These are phyloP conservation scores for Rhodotorula diobovata DNA, from an alignment of 768 basidiomycete genomes.

Conservation along the genomic window DNA sequence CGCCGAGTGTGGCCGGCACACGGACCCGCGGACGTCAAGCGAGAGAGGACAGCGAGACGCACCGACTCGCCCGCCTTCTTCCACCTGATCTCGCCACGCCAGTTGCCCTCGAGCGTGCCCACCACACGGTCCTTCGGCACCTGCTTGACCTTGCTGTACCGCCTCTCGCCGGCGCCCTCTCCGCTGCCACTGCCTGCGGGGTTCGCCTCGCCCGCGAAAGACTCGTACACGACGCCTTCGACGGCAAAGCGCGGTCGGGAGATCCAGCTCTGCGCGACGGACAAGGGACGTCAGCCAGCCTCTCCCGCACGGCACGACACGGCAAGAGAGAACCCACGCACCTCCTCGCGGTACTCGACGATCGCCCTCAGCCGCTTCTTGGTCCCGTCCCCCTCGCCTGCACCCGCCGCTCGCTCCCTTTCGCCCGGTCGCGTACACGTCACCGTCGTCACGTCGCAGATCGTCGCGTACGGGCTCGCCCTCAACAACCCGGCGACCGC, in stretches of 20 bases:
- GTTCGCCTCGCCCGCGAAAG: slow-evolving; percentile 57
- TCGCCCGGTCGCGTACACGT: slow-evolving; percentile 1
- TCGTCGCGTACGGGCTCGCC: slow-evolving; percentile 85
- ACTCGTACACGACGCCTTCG: slow-evolving; percentile 87
- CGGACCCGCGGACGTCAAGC: too few relatives aligned
- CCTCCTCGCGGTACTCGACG: slow-evolving; percentile 95
- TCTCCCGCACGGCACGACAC: too few relatives aligned
- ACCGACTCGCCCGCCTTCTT: slow-evolving; percentile 55
- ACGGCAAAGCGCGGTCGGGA: slow-evolving; percentile 31
- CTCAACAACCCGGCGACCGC: slow-evolving; percentile 85
- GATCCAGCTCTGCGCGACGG: slow-evolving; percentile 33
- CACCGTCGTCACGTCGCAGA: slow-evolving; percentile 54
- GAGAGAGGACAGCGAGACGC: slow-evolving; percentile 22
- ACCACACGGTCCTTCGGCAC: slow-evolving; percentile 73
- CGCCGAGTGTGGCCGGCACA: not conserved
- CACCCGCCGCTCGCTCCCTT: not conserved
- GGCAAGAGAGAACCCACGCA: slow-evolving; percentile 45
- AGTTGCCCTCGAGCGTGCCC: slow-evolving; percentile 80
- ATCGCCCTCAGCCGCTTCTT: slow-evolving; percentile 24
- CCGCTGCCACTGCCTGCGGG: too few relatives aligned
- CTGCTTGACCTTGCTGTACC: slow-evolving; percentile 62
- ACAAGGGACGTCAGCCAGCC: not conserved
- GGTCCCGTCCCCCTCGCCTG: too few relatives aligned
- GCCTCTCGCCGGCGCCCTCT: slow-evolving; percentile 46
- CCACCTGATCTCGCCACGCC: slow-evolving; percentile 79